Base-by-base conservation (phyloP, 2,329 filamentous ascomycete genomes). In the Arthrobotrys iridis region DNA sequence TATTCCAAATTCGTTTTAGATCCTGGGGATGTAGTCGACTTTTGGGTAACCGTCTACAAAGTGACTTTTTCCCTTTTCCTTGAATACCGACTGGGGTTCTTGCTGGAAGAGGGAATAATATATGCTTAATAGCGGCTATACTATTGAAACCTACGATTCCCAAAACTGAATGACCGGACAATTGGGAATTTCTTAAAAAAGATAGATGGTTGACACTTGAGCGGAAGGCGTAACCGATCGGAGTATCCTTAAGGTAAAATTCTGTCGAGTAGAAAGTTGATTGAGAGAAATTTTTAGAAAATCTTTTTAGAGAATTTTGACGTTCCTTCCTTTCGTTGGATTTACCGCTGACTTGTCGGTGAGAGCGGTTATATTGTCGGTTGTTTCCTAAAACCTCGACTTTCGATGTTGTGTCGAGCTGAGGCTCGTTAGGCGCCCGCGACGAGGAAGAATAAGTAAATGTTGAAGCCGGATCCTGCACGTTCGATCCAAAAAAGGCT, bases 61-160 rank as follows among this genome's bases (percentile, higher is more conserved):
- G 70, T 43, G 57, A 41, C 55, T 45, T 37, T 62, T 33, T 40
- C 18, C n/a, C n/a, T n/a, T n/a, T 24, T n/a, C 33, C 30, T 18
- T 40, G 40, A 50, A 37, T 58, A 8, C 41, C 11, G 50, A 66
- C 63, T n/a, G 48, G 37, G 68, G 68, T 50, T 72, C 60, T 43
- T 55, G 50, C 50, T 55, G 68, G 68, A 55, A 20, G 40, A 35
- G 45, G 59, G 20, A 52, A 60, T n/a, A n/a, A n/a, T 40, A 48
- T 66, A 66, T 73, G 62, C 52, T 66, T 74, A 74, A 66, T 74
- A 50, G 70, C 70, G 70, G 70, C 62, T 74, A 57, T 57, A 66
- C 22, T 74, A 66, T 74, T 67, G 70, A 62, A 66, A 74, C 70
- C 67, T 35, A 62, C 70, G 62, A 74, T 74, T 60, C 70, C 62